These are phyloP conservation scores for Pseudocercospora pini-densiflorae DNA, from an alignment of 2,329 filamentous ascomycete genomes.

Conservation along the genomic window DNA sequence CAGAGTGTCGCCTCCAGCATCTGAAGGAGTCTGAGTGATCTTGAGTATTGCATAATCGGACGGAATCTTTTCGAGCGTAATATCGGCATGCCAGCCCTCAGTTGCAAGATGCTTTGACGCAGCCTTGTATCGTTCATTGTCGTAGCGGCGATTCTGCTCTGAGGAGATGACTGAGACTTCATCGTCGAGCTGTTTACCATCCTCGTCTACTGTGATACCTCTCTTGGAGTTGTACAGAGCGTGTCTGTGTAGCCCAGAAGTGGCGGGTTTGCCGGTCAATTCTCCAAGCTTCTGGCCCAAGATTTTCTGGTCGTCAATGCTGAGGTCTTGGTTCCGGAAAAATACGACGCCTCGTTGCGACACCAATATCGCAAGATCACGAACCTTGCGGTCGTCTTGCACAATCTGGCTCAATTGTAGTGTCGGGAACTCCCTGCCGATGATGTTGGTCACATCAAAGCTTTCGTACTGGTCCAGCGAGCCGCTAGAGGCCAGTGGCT, in stretches of 20 bases:
- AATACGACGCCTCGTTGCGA: constrained; percentile 73
- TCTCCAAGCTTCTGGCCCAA: constrained; percentile 64
- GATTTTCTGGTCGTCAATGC: constrained; percentile 66
- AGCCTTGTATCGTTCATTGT: constrained; percentile 21
- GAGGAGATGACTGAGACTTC: constrained; percentile 70
- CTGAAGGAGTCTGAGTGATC: constrained; percentile 60
- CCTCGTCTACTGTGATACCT: constrained; percentile 57
- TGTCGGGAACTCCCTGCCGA: constrained; percentile 54
- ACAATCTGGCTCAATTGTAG: constrained; percentile 43
- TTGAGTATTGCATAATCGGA: constrained; percentile 68
- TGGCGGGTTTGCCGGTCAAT: constrained; percentile 61
- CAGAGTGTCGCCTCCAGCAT: constrained; percentile 60
- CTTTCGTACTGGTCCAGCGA: constrained; percentile 50
- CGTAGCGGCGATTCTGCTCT: constrained; percentile 49
- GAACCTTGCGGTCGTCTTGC: constrained; percentile 44
- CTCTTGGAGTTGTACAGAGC: constrained; percentile 20
- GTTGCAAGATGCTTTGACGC: constrained; percentile 15
- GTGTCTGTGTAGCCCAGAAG: constrained; percentile 65
- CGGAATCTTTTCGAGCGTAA: constrained; percentile 67
- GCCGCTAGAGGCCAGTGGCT: constrained; percentile 41
- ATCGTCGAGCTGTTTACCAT: constrained; percentile 60
- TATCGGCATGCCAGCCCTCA: constrained; percentile 47
- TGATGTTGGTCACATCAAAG: constrained; percentile 57
- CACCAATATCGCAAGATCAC: constrained; percentile 62
- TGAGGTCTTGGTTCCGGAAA: constrained; percentile 61